phyloP scores from a whole-genome alignment of 805 yeast species.

The Suhomyces kilbournensis region DNA sequence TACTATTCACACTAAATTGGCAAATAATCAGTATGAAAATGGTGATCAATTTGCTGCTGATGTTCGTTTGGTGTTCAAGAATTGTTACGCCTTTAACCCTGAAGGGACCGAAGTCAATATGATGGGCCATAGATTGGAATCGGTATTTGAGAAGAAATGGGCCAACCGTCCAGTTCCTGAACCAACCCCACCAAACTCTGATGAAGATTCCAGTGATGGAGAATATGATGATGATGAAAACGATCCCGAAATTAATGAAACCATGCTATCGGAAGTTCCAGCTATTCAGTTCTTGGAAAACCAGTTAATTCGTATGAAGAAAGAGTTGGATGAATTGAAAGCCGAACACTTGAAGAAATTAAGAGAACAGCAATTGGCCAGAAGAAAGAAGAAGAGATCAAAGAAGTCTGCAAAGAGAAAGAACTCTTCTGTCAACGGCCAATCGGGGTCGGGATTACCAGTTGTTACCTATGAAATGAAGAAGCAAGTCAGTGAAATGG shows the following conservation, averaged over 20 bases:
- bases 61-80: constrained; percentile 75
- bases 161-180: constrained; percentile 57
- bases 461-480: constrained; percentile 92
- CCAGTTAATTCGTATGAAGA: constrained; percentile 81
- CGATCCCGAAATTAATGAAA: constrained; percentile 55
- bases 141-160: constrained; percentile 85
- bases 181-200: constrained; percentile 65
- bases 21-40: constrained; percentile 82
- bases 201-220: constrained; percentile 25
- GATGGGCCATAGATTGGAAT: constrained; percentile 92
- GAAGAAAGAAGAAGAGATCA: constrained; percentile 40
- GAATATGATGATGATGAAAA: constrained; percentile 46
- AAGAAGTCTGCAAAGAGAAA: constrained; percentile 25
- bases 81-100: constrained; percentile 91
- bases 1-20: constrained; percentile 74
- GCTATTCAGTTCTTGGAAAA: constrained; percentile 87
- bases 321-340: constrained; percentile 79
- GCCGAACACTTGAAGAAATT: constrained; percentile 68
- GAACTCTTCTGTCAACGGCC: constrained; percentile 19
- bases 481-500: constrained; percentile 84
- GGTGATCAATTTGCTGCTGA: constrained; percentile 87
- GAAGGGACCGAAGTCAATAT: constrained; percentile 94
- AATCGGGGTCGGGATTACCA: constrained; percentile 21
- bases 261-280: constrained; percentile 67
- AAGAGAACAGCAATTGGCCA: constrained; percentile 59